Conservation (phyloP, 345 rosid genomes). For the Geranium rotundifolium region DNA sequence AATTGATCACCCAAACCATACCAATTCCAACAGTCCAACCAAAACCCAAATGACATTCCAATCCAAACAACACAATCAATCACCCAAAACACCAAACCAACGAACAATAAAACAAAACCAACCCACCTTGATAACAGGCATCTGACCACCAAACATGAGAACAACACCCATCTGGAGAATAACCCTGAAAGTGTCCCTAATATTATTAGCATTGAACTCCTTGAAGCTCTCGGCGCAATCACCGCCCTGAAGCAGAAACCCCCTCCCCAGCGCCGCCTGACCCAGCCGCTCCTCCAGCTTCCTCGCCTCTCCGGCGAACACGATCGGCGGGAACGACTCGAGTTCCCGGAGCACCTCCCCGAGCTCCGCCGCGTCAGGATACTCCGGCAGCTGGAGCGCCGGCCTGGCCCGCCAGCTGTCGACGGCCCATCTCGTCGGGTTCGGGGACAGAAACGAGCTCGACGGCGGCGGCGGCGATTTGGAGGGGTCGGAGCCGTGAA, state of each 20-base stretch:
- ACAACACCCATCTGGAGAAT: neutral
- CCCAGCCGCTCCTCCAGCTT: neutral
- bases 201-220: slow-evolving; percentile 1
- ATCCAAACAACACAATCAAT: too few species aligned
- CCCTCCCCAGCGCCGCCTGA: neutral
- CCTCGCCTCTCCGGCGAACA: neutral
- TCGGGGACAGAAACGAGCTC: too few species aligned
- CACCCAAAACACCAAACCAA: too few species aligned
- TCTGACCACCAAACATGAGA: neutral
- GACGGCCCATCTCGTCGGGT: too few species aligned
- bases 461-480: too few species aligned
- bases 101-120: too few species aligned
- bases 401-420: neutral
- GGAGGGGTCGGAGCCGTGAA: too few species aligned
- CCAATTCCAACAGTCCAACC: too few species aligned
- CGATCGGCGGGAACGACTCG: neutral
- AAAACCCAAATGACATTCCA: too few species aligned
- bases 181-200: neutral
- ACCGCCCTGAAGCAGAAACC: neutral
- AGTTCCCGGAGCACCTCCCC: neutral
- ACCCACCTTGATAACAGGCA: neutral
- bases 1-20: too few species aligned
- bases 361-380: neutral
- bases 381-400: neutral
- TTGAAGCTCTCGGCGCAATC: neutral